phyloP scores from a whole-genome alignment of 2,329 filamentous ascomycete genomes.

The Aspergillus fischeri region DNA sequence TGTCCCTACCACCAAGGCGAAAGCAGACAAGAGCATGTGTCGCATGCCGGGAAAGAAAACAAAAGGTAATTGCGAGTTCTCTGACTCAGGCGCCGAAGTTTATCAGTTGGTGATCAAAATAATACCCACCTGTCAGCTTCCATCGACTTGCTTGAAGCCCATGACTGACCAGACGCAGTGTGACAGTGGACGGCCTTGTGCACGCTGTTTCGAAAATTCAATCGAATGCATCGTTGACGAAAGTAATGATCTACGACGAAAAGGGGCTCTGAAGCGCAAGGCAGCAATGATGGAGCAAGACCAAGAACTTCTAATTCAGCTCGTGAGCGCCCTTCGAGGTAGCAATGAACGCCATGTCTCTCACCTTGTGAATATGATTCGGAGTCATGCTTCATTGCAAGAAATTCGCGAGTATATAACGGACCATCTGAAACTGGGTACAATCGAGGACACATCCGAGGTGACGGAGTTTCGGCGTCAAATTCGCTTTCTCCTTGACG shows the following conservation, averaged over 20 bases:
- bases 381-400: slow-evolving; percentile 9
- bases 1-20: neutral
- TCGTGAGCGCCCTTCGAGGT: slow-evolving; percentile 12
- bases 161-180: neutral
- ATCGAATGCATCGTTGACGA: slow-evolving; percentile 8
- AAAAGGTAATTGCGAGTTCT: neutral
- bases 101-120: neutral
- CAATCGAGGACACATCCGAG: neutral
- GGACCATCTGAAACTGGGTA: neutral
- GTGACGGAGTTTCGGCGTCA: slow-evolving; percentile 1
- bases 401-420: slow-evolving; percentile 4
- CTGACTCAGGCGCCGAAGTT: neutral
- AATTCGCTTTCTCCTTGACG: neutral
- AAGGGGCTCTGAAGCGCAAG: slow-evolving; percentile 7
- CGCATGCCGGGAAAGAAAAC: neutral
- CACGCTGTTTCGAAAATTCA: neutral
- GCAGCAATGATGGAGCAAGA: slow-evolving; percentile 13
- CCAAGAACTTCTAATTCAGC: slow-evolving; percentile 8
- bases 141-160: neutral
- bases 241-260: slow-evolving; percentile 12
- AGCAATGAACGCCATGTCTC: slow-evolving; percentile 2
- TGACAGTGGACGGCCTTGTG: neutral
- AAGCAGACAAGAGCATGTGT: neutral
- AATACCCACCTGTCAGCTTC: neutral
- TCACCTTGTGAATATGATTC: slow-evolving; percentile 8